These are phyloP conservation scores for Kalmusia sp. DNA, from an alignment of 2,329 filamentous ascomycete species.

Conservation along the genomic window DNA sequence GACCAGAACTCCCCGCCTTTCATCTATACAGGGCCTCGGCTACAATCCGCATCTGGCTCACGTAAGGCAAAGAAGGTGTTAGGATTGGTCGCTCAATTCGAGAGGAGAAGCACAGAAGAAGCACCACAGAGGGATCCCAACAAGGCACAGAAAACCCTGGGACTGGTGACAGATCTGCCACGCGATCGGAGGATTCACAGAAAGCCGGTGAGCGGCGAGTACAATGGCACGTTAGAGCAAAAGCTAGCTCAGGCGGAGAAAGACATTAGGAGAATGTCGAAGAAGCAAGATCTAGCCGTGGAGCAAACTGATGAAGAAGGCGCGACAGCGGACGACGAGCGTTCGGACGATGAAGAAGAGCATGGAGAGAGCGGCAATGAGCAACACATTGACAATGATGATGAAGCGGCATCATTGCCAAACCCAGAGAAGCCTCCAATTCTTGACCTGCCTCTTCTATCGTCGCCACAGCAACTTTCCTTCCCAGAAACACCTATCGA, in stretches of 20 bases:
- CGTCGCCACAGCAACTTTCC: constrained; percentile 8
- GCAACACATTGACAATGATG: background rate
- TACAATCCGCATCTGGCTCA: constrained; percentile 2
- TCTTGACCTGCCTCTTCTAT: background rate
- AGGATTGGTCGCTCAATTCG: constrained; percentile 6
- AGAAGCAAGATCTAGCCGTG: constrained; percentile 1
- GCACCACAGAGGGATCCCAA: background rate
- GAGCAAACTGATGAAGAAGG: background rate
- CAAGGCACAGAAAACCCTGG: constrained; percentile 10
- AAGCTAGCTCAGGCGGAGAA: constrained; percentile 9
- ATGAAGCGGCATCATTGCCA: background rate
- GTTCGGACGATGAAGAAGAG: background rate
- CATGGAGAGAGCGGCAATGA: background rate
- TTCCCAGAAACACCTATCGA: constrained; percentile 1
- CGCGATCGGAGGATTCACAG: constrained; percentile 2
- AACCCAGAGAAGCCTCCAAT: background rate
- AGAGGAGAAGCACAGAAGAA: background rate
- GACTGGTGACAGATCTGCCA: constrained; percentile 1
- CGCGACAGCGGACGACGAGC: background rate
- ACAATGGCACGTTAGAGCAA: background rate
- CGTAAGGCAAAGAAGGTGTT: constrained; percentile 12
- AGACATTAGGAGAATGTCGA: constrained; percentile 9
- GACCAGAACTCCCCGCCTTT: constrained; percentile 1
- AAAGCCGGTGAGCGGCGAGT: background rate
- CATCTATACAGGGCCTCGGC: background rate